phyloP scores from a whole-genome alignment of 306 rosid species.

The Benincasa hispida region DNA sequence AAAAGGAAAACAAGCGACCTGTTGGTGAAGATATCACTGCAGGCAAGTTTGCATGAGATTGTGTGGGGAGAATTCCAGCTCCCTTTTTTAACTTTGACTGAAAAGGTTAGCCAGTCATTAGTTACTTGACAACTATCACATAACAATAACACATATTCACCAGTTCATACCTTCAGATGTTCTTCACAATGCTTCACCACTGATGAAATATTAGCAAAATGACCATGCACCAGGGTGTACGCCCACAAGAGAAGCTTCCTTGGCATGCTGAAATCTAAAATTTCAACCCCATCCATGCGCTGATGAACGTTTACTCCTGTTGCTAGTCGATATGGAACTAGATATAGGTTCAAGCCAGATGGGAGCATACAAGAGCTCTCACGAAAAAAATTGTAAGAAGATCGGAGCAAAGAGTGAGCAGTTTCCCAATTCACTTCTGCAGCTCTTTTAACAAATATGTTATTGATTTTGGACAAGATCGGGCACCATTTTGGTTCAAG shows the following conservation, averaged over 20 bases:
- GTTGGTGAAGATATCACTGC: conserved; percentile 21
- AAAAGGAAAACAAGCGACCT: conserved; percentile 32
- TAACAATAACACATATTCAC: not conserved
- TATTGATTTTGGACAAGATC: conserved; percentile 43
- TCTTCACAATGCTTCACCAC: conserved; percentile 97
- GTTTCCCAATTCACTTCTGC: conserved; percentile 66
- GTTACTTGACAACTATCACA: not conserved
- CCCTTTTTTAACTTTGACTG: conserved; percentile 89
- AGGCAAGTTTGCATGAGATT: conserved; percentile 24
- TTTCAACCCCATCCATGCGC: conserved; percentile 48
- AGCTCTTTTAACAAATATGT: conserved; percentile 35
- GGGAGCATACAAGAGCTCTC: conserved; percentile 80
- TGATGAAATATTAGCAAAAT: conserved; percentile 53
- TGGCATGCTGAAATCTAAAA: conserved; percentile 83
- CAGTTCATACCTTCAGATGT: conserved; percentile 57
- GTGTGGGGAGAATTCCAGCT: conserved; percentile 32
- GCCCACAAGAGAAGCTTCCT: conserved; percentile 99
- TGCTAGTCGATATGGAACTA: conserved; percentile 44
- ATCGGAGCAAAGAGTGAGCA: conserved; percentile 66
- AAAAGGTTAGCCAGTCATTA: conserved; percentile 17
- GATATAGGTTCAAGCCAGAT: conserved; percentile 62
- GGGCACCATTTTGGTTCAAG: conserved; percentile 57
- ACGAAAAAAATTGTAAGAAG: conserved; percentile 75
- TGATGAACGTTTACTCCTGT: conserved; percentile 43
- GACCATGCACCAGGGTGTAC: conserved; percentile 58